These are phyloP conservation scores for Spiraea crenata DNA, from an alignment of 331 rosid genomes.

Conservation along the genomic window DNA sequence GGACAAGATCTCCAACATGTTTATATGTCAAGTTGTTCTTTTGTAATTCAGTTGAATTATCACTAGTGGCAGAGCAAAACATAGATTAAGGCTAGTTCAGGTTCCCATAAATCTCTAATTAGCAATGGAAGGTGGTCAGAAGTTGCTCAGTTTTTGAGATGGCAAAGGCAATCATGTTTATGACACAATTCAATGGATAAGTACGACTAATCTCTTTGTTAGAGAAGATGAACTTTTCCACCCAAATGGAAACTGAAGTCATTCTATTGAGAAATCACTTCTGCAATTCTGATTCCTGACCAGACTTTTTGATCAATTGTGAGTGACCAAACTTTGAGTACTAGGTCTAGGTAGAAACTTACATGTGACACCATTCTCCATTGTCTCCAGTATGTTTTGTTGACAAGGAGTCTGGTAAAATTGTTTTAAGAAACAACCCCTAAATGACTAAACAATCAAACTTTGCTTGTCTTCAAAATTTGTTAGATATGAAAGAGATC, in stretches of 20 bases:
- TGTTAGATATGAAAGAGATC: too few relatives aligned
- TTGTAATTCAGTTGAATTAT: constrained; percentile 14
- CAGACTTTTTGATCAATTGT: not conserved
- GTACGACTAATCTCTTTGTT: too few relatives aligned
- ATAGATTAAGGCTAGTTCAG: constrained; percentile 14
- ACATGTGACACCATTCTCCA: constrained; percentile 2
- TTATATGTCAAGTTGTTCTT: constrained; percentile 34
- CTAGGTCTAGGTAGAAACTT: not conserved
- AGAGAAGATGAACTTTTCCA: too few relatives aligned
- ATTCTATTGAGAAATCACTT: too few relatives aligned
- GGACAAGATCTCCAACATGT: constrained; percentile 58
- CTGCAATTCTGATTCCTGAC: too few relatives aligned
- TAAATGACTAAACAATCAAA: not conserved
- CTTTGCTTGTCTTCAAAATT: too few relatives aligned
- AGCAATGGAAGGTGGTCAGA: constrained; percentile 39
- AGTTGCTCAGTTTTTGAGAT: constrained; percentile 25
- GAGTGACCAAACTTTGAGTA: constrained; percentile 1
- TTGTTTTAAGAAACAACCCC: not conserved
- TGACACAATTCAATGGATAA: too few relatives aligned
- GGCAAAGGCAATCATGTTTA: too few relatives aligned
- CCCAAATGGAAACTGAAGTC: too few relatives aligned
- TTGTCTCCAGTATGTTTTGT: not conserved
- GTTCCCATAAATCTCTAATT: constrained; percentile 4
- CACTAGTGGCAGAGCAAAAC: not conserved
- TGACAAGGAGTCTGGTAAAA: not conserved